Conservation (phyloP, 352 stramenopile genomes). For the Phytophthora fragariae region DNA sequence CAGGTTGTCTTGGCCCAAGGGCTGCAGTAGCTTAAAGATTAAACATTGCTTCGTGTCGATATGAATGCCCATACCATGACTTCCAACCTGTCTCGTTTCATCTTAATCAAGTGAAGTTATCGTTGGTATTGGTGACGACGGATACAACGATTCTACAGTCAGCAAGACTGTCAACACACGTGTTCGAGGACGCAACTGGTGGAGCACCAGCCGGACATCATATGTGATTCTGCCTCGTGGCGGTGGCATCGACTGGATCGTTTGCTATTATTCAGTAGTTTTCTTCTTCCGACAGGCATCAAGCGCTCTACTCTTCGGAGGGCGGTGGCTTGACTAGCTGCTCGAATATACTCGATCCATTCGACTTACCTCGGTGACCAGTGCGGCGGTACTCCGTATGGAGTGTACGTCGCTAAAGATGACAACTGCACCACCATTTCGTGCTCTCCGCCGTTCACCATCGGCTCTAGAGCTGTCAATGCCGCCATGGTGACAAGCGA, state of each 20-base stretch:
- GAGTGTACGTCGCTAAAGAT: neutral
- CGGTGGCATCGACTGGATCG: neutral
- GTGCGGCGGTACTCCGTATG: slow-evolving; percentile 17
- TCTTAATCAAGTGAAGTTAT: too few relatives aligned
- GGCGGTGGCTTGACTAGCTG: neutral
- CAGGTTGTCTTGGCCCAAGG: slow-evolving; percentile 5
- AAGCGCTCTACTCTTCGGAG: neutral
- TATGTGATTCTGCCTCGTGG: neutral
- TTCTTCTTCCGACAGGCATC: neutral
- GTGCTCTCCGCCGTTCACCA: neutral
- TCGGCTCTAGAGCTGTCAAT: neutral
- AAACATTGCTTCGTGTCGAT: neutral
- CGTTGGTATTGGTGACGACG: neutral
- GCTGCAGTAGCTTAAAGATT: neutral
- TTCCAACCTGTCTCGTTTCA: too few relatives aligned
- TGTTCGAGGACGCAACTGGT: neutral
- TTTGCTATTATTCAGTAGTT: neutral
- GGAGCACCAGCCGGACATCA: neutral
- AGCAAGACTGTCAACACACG: neutral
- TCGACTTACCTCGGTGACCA: slow-evolving; percentile 21
- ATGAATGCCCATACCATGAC: neutral
- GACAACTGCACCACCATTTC: slow-evolving; percentile 8
- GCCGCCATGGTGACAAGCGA: slow-evolving; percentile 16
- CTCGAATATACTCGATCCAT: slow-evolving; percentile 10
- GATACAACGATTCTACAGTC: too few relatives aligned